A percentile compares a stretch with the other conserved stretches of the same genome.
Evolutionary conservation across 495 filamentous ascomycete genomes (phyloP).

Genomic region (Thozetella sp.): DNA sequence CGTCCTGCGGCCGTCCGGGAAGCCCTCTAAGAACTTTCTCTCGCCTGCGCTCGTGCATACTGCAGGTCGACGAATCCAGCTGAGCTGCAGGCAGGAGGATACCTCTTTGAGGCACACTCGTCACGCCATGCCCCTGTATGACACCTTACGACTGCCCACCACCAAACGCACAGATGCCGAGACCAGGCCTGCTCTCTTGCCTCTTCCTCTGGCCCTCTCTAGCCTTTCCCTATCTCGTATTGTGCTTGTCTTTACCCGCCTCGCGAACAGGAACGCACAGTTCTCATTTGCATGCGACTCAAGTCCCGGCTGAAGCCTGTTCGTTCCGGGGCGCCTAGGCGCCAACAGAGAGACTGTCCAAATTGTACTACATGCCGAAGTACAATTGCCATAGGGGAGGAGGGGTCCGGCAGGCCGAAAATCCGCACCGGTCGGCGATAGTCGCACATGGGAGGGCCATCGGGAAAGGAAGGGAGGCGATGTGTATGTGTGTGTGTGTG

Average conservation of each 20-base stretch:
- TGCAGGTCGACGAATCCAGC: not conserved
- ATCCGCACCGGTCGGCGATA: too few relatives aligned
- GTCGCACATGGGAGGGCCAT: too few relatives aligned
- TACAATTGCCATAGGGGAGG: too few relatives aligned
- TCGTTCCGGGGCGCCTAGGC: not conserved
- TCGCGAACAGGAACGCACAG: not conserved
- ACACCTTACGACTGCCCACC: not conserved
- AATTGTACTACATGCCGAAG: too few relatives aligned
- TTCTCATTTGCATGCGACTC: not conserved
- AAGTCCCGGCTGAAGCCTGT: not conserved
- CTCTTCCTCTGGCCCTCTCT: not conserved
- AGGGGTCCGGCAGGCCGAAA: too few relatives aligned
- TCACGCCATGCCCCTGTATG: not conserved
- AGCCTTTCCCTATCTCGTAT: too few relatives aligned
- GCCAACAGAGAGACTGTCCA: too few relatives aligned
- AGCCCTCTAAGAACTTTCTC: not conserved
- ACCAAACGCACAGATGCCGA: not conserved
- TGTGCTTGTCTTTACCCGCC: not conserved
- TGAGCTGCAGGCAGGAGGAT: not conserved
- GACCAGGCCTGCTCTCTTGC: not conserved
- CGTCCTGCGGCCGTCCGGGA: not conserved
- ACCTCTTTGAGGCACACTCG: not conserved
- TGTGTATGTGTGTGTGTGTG: too few relatives aligned
- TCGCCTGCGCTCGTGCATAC: not conserved
- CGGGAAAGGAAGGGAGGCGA: too few relatives aligned